Evolutionary conservation across 2,329 filamentous ascomycete species (phyloP).

Genomic region (Zymoseptoria brevis): DNA sequence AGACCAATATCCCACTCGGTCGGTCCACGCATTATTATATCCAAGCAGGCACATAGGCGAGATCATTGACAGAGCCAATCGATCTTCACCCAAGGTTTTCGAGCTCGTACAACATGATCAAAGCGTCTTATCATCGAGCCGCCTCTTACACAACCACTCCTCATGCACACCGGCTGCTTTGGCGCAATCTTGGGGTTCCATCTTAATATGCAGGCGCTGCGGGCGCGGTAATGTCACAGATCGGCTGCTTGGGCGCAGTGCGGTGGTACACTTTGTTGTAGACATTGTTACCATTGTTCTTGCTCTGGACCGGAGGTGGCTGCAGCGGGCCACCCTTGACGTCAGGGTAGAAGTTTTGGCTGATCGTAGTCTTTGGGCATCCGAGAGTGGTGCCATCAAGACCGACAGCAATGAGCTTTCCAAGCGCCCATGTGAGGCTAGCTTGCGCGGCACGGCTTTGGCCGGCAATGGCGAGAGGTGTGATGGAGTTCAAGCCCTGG

Average conservation of each 20-base stretch:
- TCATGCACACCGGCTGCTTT: neutral
- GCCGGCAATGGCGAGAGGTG: slow-evolving; percentile 26
- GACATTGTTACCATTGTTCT: slow-evolving; percentile 30
- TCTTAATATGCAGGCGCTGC: neutral
- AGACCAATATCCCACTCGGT: too few relatives aligned
- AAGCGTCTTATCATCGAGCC: neutral
- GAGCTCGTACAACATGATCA: too few relatives aligned
- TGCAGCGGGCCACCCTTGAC: slow-evolving; percentile 26
- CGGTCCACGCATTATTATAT: too few relatives aligned
- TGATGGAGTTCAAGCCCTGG: slow-evolving; percentile 31
- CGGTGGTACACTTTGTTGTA: slow-evolving; percentile 31
- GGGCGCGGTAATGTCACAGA: neutral
- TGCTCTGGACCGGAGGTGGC: slow-evolving; percentile 18
- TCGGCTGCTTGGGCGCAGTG: slow-evolving; percentile 13
- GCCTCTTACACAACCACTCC: neutral
- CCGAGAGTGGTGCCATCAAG: slow-evolving; percentile 28
- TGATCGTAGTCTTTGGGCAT: slow-evolving; percentile 25
- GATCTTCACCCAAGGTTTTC: too few relatives aligned
- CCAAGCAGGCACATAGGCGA: too few relatives aligned
- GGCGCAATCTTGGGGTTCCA: neutral
- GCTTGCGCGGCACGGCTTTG: slow-evolving; percentile 18
- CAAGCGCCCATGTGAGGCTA: slow-evolving; percentile 25
- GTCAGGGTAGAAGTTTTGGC: slow-evolving; percentile 27
- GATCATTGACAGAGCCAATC: too few relatives aligned
- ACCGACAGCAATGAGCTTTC: slow-evolving; percentile 25